phyloP scores from a whole-genome alignment of 2,329 filamentous ascomycete genomes.

The Fusarium tanahbumbuense region DNA sequence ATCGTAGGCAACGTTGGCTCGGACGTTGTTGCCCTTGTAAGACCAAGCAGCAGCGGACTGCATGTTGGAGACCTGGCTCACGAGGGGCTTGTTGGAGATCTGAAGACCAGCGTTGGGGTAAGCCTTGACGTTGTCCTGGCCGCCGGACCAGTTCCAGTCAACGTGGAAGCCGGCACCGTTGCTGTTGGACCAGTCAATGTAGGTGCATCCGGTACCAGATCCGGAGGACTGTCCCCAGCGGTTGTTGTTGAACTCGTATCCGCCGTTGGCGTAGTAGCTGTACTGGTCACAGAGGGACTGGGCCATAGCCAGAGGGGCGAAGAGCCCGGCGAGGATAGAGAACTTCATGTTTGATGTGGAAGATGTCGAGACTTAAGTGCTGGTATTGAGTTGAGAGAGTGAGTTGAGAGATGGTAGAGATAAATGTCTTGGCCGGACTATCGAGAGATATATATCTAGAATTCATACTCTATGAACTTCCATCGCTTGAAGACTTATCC shows the following conservation, averaged over 20 bases:
- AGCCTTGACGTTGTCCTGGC: conserved; percentile 15
- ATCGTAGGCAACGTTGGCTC: conserved; percentile 22
- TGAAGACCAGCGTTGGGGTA: conserved; percentile 20
- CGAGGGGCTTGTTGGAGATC: conserved; percentile 6
- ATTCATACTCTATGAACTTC: background rate
- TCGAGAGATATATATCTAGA: background rate
- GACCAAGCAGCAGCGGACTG: conserved; percentile 26
- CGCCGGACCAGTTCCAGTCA: conserved; percentile 17
- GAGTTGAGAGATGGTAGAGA: background rate
- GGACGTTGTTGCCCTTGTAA: conserved; percentile 18
- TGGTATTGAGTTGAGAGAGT: background rate
- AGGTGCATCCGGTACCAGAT: conserved; percentile 16
- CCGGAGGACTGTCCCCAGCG: conserved; percentile 19
- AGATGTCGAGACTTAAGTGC: background rate
- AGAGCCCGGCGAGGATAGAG: conserved; percentile 14
- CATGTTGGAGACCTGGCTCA: conserved; percentile 20
- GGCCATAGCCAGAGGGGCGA: conserved; percentile 9
- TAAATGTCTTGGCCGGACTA: background rate
- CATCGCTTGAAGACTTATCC: background rate
- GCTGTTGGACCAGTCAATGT: conserved; percentile 24
- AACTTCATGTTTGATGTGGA: conserved; percentile 19
- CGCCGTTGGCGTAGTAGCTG: conserved; percentile 18
- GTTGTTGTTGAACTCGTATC: conserved; percentile 29
- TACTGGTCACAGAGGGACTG: conserved; percentile 25
- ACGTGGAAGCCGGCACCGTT: conserved; percentile 23